phyloP scores from a whole-genome alignment of 1,284 basidiomycete genomes.

The Uromyces viciae-fabae region DNA sequence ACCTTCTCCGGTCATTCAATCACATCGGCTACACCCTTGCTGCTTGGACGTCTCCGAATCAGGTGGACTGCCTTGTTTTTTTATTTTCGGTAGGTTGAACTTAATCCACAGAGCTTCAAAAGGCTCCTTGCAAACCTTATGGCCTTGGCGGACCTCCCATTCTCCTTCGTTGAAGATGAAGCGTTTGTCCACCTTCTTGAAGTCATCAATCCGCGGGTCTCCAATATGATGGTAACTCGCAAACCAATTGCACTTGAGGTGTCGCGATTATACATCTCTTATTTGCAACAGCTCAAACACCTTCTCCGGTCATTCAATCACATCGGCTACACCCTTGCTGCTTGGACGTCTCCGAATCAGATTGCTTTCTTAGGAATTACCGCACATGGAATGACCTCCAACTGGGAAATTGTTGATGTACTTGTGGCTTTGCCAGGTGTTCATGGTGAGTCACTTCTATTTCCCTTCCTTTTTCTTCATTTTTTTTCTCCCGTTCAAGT shows the following conservation, averaged over 20 bases:
- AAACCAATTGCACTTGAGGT: neutral
- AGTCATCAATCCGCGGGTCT: neutral
- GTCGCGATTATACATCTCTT: neutral
- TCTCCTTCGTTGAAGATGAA: neutral
- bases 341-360: neutral
- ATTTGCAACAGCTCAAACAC: neutral
- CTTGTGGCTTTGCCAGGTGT: neutral
- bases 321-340: neutral
- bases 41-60: too few relatives aligned
- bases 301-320: neutral
- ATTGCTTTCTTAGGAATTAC: neutral
- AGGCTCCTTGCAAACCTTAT: neutral
- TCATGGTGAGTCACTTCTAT: slow-evolving; percentile 16
- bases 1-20: too few relatives aligned
- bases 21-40: too few relatives aligned
- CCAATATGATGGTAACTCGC: neutral
- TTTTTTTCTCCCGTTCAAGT: too few relatives aligned
- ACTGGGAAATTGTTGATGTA: slow-evolving; percentile 6
- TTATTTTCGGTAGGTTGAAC: too few relatives aligned
- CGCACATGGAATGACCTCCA: neutral
- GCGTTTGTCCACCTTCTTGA: neutral
- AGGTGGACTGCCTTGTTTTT: too few relatives aligned
- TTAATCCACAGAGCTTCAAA: neutral
- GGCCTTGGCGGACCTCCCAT: neutral
- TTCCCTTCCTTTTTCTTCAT: too few relatives aligned